These are phyloP conservation scores for Brettanomyces bruxellensis DNA, from an alignment of 805 yeast genomes.

Conservation along the genomic window DNA sequence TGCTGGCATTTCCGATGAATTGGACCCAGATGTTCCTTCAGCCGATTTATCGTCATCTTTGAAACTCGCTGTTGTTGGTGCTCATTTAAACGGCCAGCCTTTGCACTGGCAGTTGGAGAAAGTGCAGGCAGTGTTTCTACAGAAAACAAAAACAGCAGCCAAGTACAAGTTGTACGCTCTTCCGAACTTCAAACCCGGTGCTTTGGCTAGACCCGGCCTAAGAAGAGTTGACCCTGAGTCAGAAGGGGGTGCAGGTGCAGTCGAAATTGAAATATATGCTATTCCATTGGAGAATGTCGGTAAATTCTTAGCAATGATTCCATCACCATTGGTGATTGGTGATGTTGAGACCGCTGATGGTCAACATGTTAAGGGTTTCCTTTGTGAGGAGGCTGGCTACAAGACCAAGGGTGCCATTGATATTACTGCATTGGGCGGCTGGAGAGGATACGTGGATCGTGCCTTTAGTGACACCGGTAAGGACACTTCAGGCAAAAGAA, in stretches of 20 bases:
- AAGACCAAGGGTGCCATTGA: constrained; percentile 62
- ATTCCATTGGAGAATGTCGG: constrained; percentile 77
- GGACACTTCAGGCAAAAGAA: constrained; percentile 9
- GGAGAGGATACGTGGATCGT: constrained; percentile 53
- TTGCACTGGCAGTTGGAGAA: constrained; percentile 90
- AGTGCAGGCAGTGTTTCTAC: constrained; percentile 65
- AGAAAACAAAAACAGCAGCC: constrained; percentile 59
- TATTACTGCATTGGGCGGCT: constrained; percentile 83
- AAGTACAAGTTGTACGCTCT: constrained; percentile 74
- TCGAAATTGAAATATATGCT: constrained; percentile 75
- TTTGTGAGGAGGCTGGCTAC: constrained; percentile 90
- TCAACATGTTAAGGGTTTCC: constrained; percentile 82
- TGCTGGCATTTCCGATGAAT: constrained; percentile 33
- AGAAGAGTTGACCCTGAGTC: constrained; percentile 44
- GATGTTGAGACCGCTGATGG: constrained; percentile 78
- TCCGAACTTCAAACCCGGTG: constrained; percentile 62
- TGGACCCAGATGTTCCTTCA: constrained; percentile 36
- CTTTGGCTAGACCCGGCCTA: constrained; percentile 78
- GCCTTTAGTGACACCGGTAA: constrained; percentile 14
- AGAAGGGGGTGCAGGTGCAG: constrained; percentile 39
- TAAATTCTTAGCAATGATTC: constrained; percentile 76
- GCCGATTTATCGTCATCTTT: constrained; percentile 35
- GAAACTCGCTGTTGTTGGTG: constrained; percentile 91
- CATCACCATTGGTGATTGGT: constrained; percentile 93
- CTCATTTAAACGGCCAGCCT: constrained; percentile 82